Base-by-base conservation (phyloP, 2,329 filamentous ascomycete genomes). In the Stenocarpella maydis region DNA sequence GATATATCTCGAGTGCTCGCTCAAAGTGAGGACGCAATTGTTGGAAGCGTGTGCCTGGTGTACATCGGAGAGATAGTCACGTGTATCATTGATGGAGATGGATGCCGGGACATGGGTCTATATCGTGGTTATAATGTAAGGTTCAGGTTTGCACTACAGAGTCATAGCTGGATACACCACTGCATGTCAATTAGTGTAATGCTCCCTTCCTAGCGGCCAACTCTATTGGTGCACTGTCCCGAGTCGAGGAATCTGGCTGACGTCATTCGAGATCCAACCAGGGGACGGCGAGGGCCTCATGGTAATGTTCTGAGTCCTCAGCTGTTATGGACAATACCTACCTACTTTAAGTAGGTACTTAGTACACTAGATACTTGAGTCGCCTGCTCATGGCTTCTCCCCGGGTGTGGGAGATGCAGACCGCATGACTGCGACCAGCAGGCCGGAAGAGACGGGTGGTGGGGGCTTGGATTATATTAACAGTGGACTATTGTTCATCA, bases 191-290 rank as follows among this genome's bases (percentile, higher is more conserved):
- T 34, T 4, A 34, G 9, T n/a, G 4, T 45, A 10, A 45, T 37
- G 43, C 24, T 60, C 21, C 55, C n/a, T 31, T 10, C 14, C 26
- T 19, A 24, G 26, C 12, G n/a, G 37, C 37, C 5, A 24, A 24
- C 34, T 21, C 31, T 34, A 4, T 34, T 34, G 31, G 4, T 4
- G 31, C 1, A 21, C 21, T 47, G 58, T 34, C 58, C 58, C 58
- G 58, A 45, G 10, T 47, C 41, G 58, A 41, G 41, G 28, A 5
- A 3, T n/a, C 19, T 47, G 41, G 34, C 24, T 54, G 64, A 66
- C 64, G 64, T 66, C 64, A 66, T 45, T 47, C 39, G 52, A 17
- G 28, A 45, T 66, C 14, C 34, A 15, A 21, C 31, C 10, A 26
- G 31, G 37, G 15, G 55, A 21, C 15, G 4, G 41, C 45, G 55